Evolutionary conservation across 257 asterid genomes (phyloP), one percentile per base, ranked within the genome.

Genomic region (Przewalskia tangutica): DNA sequence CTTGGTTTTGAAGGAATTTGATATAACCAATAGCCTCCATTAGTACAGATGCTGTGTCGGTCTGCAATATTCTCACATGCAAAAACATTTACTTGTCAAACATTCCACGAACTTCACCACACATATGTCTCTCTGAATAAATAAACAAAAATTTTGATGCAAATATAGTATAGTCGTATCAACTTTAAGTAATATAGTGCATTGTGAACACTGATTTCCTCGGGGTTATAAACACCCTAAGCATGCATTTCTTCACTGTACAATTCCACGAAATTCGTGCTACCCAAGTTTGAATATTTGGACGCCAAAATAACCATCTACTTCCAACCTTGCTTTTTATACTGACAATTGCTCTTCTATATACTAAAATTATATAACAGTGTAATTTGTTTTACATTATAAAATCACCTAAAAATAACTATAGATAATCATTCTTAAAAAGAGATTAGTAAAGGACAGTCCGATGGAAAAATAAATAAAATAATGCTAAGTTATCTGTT

Each of bases 11-110:
- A 78, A 94, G 91, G 88, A 94, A 94, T 91, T 94, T 94, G 91
- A 94, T 94, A 59, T 93, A 94, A 71, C 98, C 98, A 80, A 92
- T 93, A 87, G 98, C 97, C 90, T 93, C 97, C 98, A 94, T 93
- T 20, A 94, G 92, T 85, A 94, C 98, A 79, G 98, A 93, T 82
- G 98, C 97, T 82, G 98, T 94, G 89, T 94, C 98, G 78, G 98
- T 94, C 98, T 94, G 94, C 82, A 88, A 85, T 86, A 86, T 88
- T 86, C 84, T 67, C 90, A 81, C 87, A 84, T 81, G 87, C 84
- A 65, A 16, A 27, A 65, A n/a, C 7, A 44, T 54, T 65, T 34
- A 79, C 54, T 70, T 42, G 40, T 70, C 40, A 46, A 50, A 20
- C 14, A 60, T 60, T 60, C 34, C 36, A 60, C 36, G 4, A 60